These are phyloP conservation scores for Aspergillus coremiiformis DNA, from an alignment of 495 filamentous ascomycete genomes.

Conservation along the genomic window DNA sequence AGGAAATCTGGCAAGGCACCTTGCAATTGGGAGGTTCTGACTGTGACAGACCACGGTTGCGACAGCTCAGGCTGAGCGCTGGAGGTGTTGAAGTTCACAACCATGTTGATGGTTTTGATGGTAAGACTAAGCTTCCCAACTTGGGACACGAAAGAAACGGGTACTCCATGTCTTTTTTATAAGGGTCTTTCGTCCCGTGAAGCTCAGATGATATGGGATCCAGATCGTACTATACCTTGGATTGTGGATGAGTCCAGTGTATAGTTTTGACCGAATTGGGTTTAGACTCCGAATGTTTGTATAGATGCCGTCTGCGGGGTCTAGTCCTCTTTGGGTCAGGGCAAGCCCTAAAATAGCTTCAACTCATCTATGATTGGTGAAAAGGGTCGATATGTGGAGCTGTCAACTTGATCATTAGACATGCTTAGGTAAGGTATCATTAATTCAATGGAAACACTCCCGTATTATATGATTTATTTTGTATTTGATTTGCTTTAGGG, in stretches of 20 bases:
- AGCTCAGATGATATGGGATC: neutral
- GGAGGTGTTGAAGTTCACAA: conserved; percentile 7
- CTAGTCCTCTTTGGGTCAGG: conserved; percentile 17
- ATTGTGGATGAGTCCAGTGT: no score
- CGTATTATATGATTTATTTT: no score
- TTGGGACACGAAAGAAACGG: neutral
- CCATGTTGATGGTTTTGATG: conserved; percentile 4
- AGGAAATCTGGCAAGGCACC: neutral
- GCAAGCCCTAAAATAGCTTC: no score
- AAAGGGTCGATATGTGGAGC: no score
- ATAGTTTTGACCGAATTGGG: conserved; percentile 16
- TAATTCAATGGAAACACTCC: no score
- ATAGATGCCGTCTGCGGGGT: conserved; percentile 12
- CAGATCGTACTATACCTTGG: neutral
- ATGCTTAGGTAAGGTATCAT: no score
- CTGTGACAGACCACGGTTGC: conserved; percentile 2
- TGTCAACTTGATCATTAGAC: no score
- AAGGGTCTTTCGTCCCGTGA: no score
- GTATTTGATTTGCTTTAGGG: no score
- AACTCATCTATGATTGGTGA: no score
- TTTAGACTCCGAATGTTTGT: conserved; percentile 20
- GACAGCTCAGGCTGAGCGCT: conserved; percentile 2
- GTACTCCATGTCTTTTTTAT: neutral
- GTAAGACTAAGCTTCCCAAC: neutral
- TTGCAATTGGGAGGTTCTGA: neutral